Conservation (phyloP, 768 basidiomycete genomes). For the Podaxis sp. region DNA sequence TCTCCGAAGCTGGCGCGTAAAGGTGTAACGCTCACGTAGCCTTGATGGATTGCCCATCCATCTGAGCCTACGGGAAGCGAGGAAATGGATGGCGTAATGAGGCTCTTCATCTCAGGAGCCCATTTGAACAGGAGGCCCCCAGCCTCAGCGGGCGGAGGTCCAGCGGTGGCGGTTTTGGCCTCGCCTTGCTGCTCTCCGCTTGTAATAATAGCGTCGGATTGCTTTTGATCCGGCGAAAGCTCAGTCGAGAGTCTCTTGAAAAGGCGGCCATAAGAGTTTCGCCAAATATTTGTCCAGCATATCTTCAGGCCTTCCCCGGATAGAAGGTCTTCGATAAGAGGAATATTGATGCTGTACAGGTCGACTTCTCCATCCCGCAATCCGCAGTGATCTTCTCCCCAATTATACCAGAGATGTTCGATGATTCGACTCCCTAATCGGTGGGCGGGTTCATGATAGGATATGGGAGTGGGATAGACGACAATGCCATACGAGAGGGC, state of each 20-base stretch:
- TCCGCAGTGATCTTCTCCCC: conserved; percentile 71
- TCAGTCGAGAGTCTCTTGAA: conserved; percentile 53
- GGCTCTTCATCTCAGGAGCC: conserved; percentile 62
- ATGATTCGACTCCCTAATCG: conserved; percentile 66
- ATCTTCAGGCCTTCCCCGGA: conserved; percentile 61
- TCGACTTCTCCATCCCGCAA: conserved; percentile 67
- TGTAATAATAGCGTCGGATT: conserved; percentile 31
- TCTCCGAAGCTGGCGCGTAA: conserved; percentile 76
- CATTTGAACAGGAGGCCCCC: conserved; percentile 68
- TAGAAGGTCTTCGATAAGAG: conserved; percentile 68
- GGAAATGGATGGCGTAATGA: conserved; percentile 61
- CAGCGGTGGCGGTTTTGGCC: conserved; percentile 17
- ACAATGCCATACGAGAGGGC: conserved; percentile 89
- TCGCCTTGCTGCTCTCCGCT: conserved; percentile 42
- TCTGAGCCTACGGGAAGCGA: conserved; percentile 77
- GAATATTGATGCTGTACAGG: conserved; percentile 86
- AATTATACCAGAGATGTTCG: conserved; percentile 75
- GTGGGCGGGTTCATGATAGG: conserved; percentile 72
- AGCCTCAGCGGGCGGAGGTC: conserved; percentile 21
- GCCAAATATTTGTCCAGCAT: conserved; percentile 83
- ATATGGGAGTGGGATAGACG: conserved; percentile 60
- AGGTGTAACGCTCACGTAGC: conserved; percentile 76
- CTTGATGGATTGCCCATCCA: conserved; percentile 74
- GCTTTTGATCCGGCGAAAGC: conserved; percentile 20
- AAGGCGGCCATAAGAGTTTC: conserved; percentile 79